Base-by-base conservation (phyloP, 2,329 filamentous ascomycete species). In the Epichloe elymi region DNA sequence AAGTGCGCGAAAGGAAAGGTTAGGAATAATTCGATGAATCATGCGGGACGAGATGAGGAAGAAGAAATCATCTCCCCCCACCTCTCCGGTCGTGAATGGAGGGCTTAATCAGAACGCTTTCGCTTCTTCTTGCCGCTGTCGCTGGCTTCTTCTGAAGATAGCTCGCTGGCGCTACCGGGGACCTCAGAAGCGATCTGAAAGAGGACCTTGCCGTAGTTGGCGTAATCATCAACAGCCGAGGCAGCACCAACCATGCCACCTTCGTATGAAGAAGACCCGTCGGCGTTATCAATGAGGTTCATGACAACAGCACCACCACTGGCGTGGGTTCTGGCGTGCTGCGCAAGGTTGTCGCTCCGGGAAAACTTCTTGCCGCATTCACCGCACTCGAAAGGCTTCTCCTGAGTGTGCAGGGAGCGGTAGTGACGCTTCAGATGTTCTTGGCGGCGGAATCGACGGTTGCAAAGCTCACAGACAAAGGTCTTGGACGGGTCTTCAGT, bases 281-380 rank as follows among this genome's bases (percentile, higher is more conserved):
- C 84, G 42, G 78, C 77, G 51, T 85, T 79, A 57, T 91, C 87
- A 47, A 94, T 76, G 47, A 96, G 78, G 62, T 88, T 87, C 85
- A 97, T 91, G 62, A 94, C 83, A 58, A 96, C 86, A 54, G 89
- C 87, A 55, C 89, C 88, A 53, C 83, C 85, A 33, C 42, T 51
- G 51, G 89, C 89, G 64, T 98, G 93, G 4, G 93, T 98, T 56
- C 93, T 83, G 57, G 93, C 85, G 67, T 98, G 93, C 72, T 98
- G 93, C 23, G 89, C 87, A 15, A 98, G 80, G 75, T 98, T 98
- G 72, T 98, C 93, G 60, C 88, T 95, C 61, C 93, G 85, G 19
- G 91, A 97, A 74, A 97, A 98, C 76, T 95, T 96, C 85, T 98
- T 98, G 61, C 93, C 91, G 64, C 93, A 98, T 73, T 98, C 91